Evolutionary conservation across 1,139 yeast genomes (phyloP), one percentile per base, ranked within the genome.

Genomic region (Wickerhamomyces sp.): DNA sequence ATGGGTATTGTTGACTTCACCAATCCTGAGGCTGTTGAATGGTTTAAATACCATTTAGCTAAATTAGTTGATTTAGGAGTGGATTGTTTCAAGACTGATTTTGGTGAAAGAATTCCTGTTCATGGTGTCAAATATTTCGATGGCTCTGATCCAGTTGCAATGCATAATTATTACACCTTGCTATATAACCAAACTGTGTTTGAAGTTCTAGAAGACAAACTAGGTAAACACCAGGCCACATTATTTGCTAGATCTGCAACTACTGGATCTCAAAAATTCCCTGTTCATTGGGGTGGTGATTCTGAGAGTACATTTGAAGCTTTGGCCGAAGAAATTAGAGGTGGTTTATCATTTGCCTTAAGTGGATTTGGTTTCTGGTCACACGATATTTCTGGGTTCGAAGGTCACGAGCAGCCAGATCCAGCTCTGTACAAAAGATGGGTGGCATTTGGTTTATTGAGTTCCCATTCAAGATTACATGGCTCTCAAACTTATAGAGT

Each of bases 281-380:
- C 52, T 13, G 52, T 48, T 10, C 52, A 48, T 34, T 48, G 52
- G 52, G 52, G 52, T 40, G 52, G 52, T 42, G 52, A 48, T 32
- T 48, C 50, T 37, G 50, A 46, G 29, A 43, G 48, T 16, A 45
- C 48, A 17, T 48, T 48, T 32, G 52, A 48, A 34, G 52, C 52
- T 8, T 43, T 48, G 46, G 50, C 52, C 21, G 52, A 48, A 39
- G 47, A 48, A 22, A 28, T 48, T 5, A 46, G 52, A 46, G 52
- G 52, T 38, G 52, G 52, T 5, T 35, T 48, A 33, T 45, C 49
- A 9, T 33, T 48, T 13, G 44, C 40, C 14, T 37, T 48, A 3
- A 38, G 42, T 20, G 52, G 50, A 3, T 48, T 48, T 31, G 52
- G 52, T 3, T 48, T 45, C 44, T 48, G 52, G 52, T 48, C 52